These are phyloP conservation scores for Kwoniella newhampshirensis DNA, from an alignment of 768 basidiomycete genomes.

Conservation along the genomic window DNA sequence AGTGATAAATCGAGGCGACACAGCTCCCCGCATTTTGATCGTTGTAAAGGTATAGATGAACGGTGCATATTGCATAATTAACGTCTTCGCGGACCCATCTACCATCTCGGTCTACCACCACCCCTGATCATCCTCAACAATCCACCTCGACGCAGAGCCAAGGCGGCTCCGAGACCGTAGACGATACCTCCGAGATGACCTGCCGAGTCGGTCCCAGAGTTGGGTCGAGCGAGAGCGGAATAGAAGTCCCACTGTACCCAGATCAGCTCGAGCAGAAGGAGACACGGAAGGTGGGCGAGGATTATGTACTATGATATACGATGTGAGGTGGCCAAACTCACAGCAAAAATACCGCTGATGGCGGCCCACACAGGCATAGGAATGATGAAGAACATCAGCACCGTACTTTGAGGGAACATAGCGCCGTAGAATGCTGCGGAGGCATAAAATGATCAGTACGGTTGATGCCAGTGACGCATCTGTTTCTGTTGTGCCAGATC, in stretches of 20 bases:
- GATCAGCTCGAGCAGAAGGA: constrained; percentile 2
- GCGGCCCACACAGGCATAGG: constrained; percentile 50
- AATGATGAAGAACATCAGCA: constrained; percentile 50
- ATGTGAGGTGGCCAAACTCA: constrained; percentile 21
- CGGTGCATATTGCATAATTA: too few species aligned
- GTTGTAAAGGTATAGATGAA: too few species aligned
- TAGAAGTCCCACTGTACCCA: constrained; percentile 44
- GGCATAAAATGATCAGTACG: not conserved
- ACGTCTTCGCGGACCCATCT: too few species aligned
- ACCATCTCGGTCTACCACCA: constrained; percentile 19
- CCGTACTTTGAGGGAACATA: constrained; percentile 44
- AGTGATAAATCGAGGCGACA: too few species aligned
- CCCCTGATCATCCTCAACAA: constrained; percentile 21
- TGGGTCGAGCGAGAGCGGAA: constrained; percentile 28
- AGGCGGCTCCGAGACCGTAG: constrained; percentile 44
- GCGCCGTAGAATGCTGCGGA: constrained; percentile 48
- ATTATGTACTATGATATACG: not conserved
- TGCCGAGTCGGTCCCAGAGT: constrained; percentile 44
- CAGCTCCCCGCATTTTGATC: too few species aligned
- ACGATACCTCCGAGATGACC: constrained; percentile 50
- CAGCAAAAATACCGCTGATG: constrained; percentile 49
- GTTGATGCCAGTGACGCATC: not conserved
- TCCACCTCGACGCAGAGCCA: constrained; percentile 30
- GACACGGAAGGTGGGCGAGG: not conserved
- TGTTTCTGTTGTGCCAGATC: not conserved